Conservation (phyloP, 2,329 filamentous ascomycete genomes). For the Teratosphaeria gauchensis region DNA sequence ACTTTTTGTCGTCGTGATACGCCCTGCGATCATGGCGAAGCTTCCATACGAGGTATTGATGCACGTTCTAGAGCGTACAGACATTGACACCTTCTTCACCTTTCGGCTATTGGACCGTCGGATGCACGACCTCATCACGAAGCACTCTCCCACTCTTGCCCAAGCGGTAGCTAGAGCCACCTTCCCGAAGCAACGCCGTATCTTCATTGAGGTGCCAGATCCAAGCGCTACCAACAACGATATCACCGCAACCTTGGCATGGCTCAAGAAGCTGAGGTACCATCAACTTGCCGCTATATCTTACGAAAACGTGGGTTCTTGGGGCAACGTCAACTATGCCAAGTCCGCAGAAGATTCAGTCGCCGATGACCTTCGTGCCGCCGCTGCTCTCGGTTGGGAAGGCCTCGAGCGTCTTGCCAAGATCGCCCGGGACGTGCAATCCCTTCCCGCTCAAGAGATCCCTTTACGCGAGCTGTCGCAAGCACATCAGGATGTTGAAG, state of each 20-base stretch:
- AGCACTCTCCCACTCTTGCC: neutral
- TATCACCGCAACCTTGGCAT: neutral
- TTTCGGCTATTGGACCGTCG: constrained; percentile 1
- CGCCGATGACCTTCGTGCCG: neutral
- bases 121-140: neutral
- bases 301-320: neutral
- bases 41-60: constrained; percentile 5
- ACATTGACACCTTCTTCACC: constrained; percentile 7
- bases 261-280: constrained; percentile 4
- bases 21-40: neutral
- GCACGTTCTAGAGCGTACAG: neutral
- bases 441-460: neutral
- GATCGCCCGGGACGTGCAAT: neutral
- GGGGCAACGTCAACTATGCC: too few relatives aligned
- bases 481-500: neutral
- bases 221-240: neutral
- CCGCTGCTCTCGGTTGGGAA: neutral
- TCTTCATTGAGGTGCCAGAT: neutral
- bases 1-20: too few relatives aligned
- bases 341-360: neutral
- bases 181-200: constrained; percentile 1
- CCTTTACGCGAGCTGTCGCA: neutral
- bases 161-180: constrained; percentile 2
- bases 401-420: neutral
- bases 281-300: constrained; percentile 4